Percentiles rank a stretch among this genome's conserved stretches.
These are phyloP conservation scores for Warburgia ugandensis DNA, from an alignment of 164 flowering plant genomes.

Conservation along the genomic window DNA sequence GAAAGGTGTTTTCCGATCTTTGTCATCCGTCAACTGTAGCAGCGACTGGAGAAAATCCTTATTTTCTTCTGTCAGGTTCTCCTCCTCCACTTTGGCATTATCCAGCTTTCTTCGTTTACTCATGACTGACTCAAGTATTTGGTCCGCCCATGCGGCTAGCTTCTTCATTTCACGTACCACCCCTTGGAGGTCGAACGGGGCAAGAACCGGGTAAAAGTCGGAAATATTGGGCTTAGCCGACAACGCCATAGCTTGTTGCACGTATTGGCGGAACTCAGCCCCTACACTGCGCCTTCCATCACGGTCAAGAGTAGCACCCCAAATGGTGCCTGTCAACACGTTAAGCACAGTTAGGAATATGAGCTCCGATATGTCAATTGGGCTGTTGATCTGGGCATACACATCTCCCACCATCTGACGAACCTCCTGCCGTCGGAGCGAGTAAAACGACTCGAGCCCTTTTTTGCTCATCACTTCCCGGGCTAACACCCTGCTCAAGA, in stretches of 20 bases:
- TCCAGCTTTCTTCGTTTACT: no score
- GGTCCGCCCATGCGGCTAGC: background rate
- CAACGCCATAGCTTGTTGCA: background rate
- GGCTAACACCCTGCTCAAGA: slow-evolving; percentile 3
- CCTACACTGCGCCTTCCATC: background rate
- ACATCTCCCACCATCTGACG: slow-evolving; percentile 1
- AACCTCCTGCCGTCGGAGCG: slow-evolving; percentile 6
- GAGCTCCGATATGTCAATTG: slow-evolving; percentile 8
- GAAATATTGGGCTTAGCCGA: slow-evolving; percentile 15
- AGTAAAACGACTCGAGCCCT: background rate
- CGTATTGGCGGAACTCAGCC: background rate
- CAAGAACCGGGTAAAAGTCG: slow-evolving; percentile 15
- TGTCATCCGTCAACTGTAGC: no score
- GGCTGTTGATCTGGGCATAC: background rate
- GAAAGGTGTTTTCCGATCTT: no score
- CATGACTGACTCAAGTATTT: background rate
- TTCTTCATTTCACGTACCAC: slow-evolving; percentile 8
- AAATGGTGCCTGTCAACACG: slow-evolving; percentile 3
- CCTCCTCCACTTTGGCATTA: no score
- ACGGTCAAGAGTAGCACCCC: slow-evolving; percentile 11
- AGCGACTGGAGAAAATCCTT: no score
- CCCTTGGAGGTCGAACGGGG: slow-evolving; percentile 19
- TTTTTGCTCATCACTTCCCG: slow-evolving; percentile 9
- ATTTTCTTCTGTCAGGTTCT: no score
- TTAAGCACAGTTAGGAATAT: background rate